A percentile compares a stretch with the other conserved stretches of the same genome.
phyloP scores from a whole-genome alignment of 2,329 filamentous ascomycete genomes.

The Fusarium illudens region DNA sequence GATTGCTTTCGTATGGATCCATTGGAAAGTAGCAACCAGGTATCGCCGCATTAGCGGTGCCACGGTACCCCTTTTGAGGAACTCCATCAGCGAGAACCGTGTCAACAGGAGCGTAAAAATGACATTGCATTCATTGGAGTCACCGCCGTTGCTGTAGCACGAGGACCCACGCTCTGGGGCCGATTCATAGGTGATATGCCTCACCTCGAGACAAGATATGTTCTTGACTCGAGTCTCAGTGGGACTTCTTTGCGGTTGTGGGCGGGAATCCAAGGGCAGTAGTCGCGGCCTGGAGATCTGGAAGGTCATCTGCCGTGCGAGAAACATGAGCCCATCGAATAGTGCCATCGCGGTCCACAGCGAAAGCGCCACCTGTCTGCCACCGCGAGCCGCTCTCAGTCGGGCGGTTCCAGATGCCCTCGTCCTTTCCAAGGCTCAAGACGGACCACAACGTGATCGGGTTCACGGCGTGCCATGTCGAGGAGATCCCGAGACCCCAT shows the following conservation, averaged over 20 bases:
- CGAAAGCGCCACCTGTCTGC: constrained; percentile 74
- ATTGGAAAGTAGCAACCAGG: too few relatives aligned
- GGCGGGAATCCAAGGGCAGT: constrained; percentile 38
- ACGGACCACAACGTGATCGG: constrained; percentile 66
- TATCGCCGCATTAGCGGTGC: not conserved
- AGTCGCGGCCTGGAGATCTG: constrained; percentile 43
- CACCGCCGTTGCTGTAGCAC: not conserved
- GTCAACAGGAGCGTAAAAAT: not conserved
- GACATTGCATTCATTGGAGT: not conserved
- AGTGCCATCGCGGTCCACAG: constrained; percentile 47
- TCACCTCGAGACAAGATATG: not conserved
- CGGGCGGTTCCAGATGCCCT: constrained; percentile 72
- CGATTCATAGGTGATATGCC: not conserved
- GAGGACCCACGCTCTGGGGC: not conserved
- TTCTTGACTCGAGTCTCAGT: not conserved
- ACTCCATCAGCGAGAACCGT: too few relatives aligned
- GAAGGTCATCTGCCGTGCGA: constrained; percentile 44
- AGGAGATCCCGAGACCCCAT: constrained; percentile 71
- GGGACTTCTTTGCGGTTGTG: not conserved
- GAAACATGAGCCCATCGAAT: constrained; percentile 46
- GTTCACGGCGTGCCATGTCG: constrained; percentile 69
- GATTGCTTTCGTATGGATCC: too few relatives aligned
- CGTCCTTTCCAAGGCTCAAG: constrained; percentile 65
- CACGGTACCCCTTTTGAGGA: not conserved
- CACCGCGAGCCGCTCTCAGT: constrained; percentile 73